Conservation (phyloP, 2,329 filamentous ascomycete genomes). For the Fusarium nisikadoi region DNA sequence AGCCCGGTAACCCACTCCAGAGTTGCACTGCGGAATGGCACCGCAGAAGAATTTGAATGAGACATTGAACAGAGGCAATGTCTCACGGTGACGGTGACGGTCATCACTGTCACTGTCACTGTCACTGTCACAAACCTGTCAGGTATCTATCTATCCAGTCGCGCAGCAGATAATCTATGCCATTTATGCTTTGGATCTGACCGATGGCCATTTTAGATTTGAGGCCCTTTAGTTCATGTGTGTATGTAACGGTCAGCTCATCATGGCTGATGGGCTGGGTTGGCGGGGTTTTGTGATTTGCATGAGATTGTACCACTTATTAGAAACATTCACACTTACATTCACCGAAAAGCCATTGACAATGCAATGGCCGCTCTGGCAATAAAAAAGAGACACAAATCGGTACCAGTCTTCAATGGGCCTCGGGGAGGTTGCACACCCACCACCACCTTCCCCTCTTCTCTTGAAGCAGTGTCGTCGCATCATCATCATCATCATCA, state of each 20-base stretch:
- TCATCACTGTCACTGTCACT: not conserved
- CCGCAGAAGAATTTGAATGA: slow-evolving; percentile 1
- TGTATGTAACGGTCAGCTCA: not conserved
- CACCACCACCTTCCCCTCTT: not conserved
- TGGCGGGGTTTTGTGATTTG: not conserved
- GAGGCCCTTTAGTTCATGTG: slow-evolving; percentile 12
- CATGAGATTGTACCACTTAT: not conserved
- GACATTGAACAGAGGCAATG: not conserved
- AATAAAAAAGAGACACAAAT: not conserved
- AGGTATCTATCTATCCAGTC: not conserved
- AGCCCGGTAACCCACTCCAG: not conserved
- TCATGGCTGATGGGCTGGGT: not conserved
- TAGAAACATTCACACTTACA: not conserved
- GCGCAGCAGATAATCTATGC: not conserved
- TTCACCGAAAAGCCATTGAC: not conserved
- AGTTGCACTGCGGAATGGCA: slow-evolving; percentile 2
- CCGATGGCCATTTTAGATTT: slow-evolving; percentile 21
- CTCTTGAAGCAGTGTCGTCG: slow-evolving; percentile 10
- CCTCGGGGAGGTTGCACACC: not conserved
- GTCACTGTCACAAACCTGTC: not conserved
- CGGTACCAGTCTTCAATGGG: not conserved
- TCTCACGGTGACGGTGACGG: not conserved
- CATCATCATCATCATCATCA: slow-evolving; percentile 22
- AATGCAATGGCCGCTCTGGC: not conserved
- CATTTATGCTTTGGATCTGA: slow-evolving; percentile 11